Evolutionary conservation across 2,329 filamentous ascomycete species (phyloP).

Genomic region (Fusarium sp.): DNA sequence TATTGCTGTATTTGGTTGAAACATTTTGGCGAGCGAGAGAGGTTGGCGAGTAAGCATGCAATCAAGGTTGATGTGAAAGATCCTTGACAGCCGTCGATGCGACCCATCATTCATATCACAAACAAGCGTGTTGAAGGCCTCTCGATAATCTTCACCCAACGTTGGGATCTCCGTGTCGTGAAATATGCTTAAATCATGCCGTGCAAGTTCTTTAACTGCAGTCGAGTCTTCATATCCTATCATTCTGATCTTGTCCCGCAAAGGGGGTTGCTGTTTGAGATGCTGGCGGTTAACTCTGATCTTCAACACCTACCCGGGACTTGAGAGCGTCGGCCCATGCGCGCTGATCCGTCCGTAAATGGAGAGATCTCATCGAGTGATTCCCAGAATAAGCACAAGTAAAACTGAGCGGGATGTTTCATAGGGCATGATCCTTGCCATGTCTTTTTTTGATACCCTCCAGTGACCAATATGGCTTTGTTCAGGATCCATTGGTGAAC

Average conservation of each 20-base stretch:
- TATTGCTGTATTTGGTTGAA: neutral
- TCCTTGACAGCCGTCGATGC: neutral
- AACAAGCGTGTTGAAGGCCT: neutral
- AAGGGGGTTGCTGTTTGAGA: neutral
- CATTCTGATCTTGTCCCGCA: neutral
- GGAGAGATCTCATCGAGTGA: neutral
- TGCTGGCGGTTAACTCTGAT: neutral
- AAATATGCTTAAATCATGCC: neutral
- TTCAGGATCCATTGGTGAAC: neutral
- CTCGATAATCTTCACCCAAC: neutral
- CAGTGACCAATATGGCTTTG: conserved; percentile 4
- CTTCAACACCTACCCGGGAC: conserved; percentile 29
- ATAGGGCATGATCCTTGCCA: neutral
- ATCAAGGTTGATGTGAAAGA: conserved; percentile 26
- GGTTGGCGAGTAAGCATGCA: conserved; percentile 24
- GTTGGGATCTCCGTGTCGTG: neutral
- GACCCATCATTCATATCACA: neutral
- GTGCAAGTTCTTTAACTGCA: neutral
- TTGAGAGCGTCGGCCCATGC: neutral
- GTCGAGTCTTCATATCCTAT: neutral
- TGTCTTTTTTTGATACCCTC: conserved; percentile 13
- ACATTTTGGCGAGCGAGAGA: neutral
- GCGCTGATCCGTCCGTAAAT: neutral
- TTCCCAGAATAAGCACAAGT: neutral
- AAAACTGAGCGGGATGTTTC: neutral